Evolutionary conservation across 768 basidiomycete species (phyloP).

Genomic region (Boletus rubescentipes): DNA sequence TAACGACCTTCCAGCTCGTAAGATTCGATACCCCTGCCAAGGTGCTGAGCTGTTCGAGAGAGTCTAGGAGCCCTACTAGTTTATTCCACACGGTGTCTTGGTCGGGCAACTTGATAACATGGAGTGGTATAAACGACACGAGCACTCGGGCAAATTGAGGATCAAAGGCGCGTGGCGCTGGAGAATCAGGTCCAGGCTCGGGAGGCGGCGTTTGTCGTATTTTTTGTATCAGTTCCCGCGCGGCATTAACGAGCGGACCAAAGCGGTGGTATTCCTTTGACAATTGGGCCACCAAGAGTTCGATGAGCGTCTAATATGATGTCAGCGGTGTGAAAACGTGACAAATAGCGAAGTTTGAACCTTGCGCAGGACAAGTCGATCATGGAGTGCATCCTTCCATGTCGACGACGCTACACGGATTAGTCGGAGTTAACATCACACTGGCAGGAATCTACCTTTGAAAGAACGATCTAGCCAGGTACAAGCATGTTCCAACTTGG

Average conservation of each 20-base stretch:
- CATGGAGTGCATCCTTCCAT: slow-evolving; percentile 52
- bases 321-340: slow-evolving; percentile 4
- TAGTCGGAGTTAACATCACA: neutral
- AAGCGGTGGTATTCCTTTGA: slow-evolving; percentile 27
- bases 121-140: slow-evolving; percentile 66
- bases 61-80: slow-evolving; percentile 50
- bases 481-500: slow-evolving; percentile 58
- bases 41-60: slow-evolving; percentile 51
- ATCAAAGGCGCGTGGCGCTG: slow-evolving; percentile 58
- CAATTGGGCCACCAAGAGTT: slow-evolving; percentile 26
- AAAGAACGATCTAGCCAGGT: slow-evolving; percentile 53
- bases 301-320: slow-evolving; percentile 21
- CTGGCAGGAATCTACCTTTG: slow-evolving; percentile 34
- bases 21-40: slow-evolving; percentile 47
- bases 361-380: slow-evolving; percentile 59
- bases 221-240: slow-evolving; percentile 16
- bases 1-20: slow-evolving; percentile 61
- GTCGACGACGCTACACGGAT: slow-evolving; percentile 39
- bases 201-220: slow-evolving; percentile 32
- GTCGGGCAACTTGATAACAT: slow-evolving; percentile 52
- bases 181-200: slow-evolving; percentile 43
- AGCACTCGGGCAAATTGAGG: slow-evolving; percentile 65
- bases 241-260: slow-evolving; percentile 15
- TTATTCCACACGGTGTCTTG: slow-evolving; percentile 52
- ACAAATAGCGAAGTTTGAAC: slow-evolving; percentile 30